Evolutionary conservation across 495 filamentous ascomycete genomes (phyloP).

Genomic region (Hypoxylon intermedium): DNA sequence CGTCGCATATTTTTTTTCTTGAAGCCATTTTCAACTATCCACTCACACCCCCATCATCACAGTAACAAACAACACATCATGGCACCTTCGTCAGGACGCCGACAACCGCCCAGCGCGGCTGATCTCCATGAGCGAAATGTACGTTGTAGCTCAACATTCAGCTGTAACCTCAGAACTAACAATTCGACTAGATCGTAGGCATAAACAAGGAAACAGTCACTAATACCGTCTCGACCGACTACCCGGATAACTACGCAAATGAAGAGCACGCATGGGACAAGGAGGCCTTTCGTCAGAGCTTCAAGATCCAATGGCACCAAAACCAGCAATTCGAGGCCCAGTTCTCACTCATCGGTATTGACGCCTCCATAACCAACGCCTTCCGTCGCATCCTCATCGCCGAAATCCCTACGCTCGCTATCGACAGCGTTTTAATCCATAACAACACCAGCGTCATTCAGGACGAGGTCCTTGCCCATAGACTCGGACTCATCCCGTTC

Average conservation of each 20-base stretch:
- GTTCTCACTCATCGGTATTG: constrained; percentile 90
- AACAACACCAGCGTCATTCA: constrained; percentile 98
- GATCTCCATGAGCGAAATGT: constrained; percentile 54
- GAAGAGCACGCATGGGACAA: constrained; percentile 89
- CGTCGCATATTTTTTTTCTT: constrained; percentile 29
- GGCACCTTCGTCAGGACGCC: constrained; percentile 48
- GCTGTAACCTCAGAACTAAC: constrained; percentile 7
- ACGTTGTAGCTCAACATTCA: constrained; percentile 4
- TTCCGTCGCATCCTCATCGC: constrained; percentile 97
- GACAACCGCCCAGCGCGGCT: constrained; percentile 45
- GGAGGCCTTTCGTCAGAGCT: constrained; percentile 70
- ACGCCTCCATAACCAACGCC: constrained; percentile 94
- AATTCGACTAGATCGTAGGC: constrained; percentile 72
- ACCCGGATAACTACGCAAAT: constrained; percentile 86
- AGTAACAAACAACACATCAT: constrained; percentile 40
- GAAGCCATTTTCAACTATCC: constrained; percentile 2
- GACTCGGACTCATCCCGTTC: constrained; percentile 90
- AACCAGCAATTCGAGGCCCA: constrained; percentile 75
- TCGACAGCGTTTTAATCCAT: constrained; percentile 87
- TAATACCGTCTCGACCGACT: constrained; percentile 86
- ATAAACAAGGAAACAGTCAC: constrained; percentile 88
- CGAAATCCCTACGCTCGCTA: constrained; percentile 91
- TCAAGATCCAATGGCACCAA: constrained; percentile 82
- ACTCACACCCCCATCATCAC: constrained; percentile 28
- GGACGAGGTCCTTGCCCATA: constrained; percentile 90